These are phyloP conservation scores for Trichoderma sp. DNA, from an alignment of 2,329 filamentous ascomycete genomes.

Conservation along the genomic window DNA sequence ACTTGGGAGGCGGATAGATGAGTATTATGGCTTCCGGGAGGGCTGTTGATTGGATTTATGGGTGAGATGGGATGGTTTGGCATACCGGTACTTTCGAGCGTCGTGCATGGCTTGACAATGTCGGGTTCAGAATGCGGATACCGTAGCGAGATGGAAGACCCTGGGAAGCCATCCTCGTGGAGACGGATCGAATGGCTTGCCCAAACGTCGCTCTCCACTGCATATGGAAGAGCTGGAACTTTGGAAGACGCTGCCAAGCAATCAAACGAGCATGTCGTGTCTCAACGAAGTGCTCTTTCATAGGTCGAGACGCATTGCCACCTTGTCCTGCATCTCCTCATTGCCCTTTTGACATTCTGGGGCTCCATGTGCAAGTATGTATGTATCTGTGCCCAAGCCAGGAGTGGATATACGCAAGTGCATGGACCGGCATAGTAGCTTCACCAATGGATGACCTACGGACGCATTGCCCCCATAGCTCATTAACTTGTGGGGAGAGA, in stretches of 20 bases:
- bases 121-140: not conserved
- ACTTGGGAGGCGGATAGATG: not conserved
- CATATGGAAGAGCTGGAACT: not conserved
- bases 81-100: not conserved
- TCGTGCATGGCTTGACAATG: not conserved
- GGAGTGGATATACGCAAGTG: conserved; percentile 2
- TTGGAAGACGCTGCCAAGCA: not conserved
- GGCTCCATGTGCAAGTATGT: not conserved
- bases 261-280: not conserved
- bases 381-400: conserved; percentile 7
- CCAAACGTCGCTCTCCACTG: not conserved
- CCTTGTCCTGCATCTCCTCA: conserved; percentile 2
- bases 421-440: not conserved
- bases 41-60: too few species aligned
- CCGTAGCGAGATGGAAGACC: not conserved
- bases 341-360: not conserved
- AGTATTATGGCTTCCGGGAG: not conserved
- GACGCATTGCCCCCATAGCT: not conserved
- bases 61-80: not conserved
- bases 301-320: conserved; percentile 15
- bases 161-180: not conserved
- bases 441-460: not conserved
- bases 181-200: not conserved
- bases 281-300: not conserved
- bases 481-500: not conserved